Conservation (phyloP, 306 rosid genomes). For the Castanea sativa region DNA sequence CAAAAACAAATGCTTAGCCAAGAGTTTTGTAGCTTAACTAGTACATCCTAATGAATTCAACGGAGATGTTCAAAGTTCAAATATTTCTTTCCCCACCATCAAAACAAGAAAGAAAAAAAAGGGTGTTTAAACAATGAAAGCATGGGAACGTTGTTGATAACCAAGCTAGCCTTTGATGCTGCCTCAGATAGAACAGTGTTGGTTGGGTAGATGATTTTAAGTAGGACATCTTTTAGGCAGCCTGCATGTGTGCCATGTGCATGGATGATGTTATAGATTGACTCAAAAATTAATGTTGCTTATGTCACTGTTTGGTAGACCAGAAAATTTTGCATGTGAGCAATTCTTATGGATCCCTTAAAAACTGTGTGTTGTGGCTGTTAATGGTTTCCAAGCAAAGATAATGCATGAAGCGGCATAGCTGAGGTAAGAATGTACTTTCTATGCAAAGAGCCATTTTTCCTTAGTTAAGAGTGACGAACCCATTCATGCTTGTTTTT, state of each 20-base stretch:
- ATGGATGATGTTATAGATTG: constrained; percentile 30
- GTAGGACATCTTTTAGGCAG: not conserved
- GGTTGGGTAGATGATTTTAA: not conserved
- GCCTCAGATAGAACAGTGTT: not conserved
- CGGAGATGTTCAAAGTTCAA: too few relatives aligned
- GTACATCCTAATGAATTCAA: too few relatives aligned
- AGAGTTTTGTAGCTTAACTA: too few relatives aligned
- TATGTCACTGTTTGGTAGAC: constrained; percentile 16
- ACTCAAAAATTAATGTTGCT: constrained; percentile 23
- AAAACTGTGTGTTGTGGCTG: not conserved
- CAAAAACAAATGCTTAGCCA: too few relatives aligned
- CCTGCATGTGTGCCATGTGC: constrained; percentile 41
- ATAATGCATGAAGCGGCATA: not conserved
- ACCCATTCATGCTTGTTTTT: constrained; percentile 16
- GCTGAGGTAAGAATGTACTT: constrained; percentile 8
- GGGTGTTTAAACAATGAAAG: too few relatives aligned
- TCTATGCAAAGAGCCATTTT: constrained; percentile 47
- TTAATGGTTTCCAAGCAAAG: constrained; percentile 6
- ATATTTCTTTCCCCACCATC: too few relatives aligned
- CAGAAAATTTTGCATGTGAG: not conserved
- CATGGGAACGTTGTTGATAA: too few relatives aligned
- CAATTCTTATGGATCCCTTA: not conserved
- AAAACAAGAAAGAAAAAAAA: too few relatives aligned
- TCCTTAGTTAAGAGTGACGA: constrained; percentile 44
- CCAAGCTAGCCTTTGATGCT: not conserved